Evolutionary conservation across 2,329 filamentous ascomycete genomes (phyloP), one percentile per base, ranked within the genome.

Genomic region (Xylariaceae sp.): DNA sequence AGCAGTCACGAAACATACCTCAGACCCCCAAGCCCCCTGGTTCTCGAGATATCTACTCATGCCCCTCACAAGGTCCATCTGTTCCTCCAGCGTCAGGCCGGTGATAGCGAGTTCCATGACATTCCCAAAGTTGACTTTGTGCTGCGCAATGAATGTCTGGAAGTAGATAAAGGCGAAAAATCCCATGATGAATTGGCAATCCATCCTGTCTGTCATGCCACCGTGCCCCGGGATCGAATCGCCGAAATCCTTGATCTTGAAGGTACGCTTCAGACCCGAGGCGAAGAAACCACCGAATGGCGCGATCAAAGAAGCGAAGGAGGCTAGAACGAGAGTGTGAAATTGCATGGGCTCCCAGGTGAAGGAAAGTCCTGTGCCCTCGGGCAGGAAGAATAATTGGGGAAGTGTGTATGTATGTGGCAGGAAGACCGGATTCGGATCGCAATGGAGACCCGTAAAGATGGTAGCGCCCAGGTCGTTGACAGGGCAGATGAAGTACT

Each of bases 101-200:
- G 86, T 95, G 61, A 99, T 96, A 46, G 90, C 93, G 12, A 85
- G 83, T 75, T 99, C 93, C 61, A 99, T 88, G 34, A 99, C 88
- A 49, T 84, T 84, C 17, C 93, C 94, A 17, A 96, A 86, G 51
- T 80, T 90, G 38, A 88, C 85, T 71, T 93, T 90, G 77, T 96
- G 85, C 6, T 90, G 80, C 4, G 92, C 92, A 65, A 99, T 93
- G 71, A 99, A 99, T 66, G 89, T 94, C 71, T 97, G 92, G 74
- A 95, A 99, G 75, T 99, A 99, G 82, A 99, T 92, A 76, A 91
- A 97, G 14, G 93, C 84, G 66, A 99, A 97, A 73, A 96, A 94
- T 9, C 94, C 94, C 94, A 99, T 99, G 76, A 97, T 97, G 75
- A 99, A 99, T 69, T 99, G 94, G 71, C 94, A 99, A 69, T 99